Evolutionary conservation across 2,329 filamentous ascomycete species (phyloP).

Genomic region (Penicillium concentricum): DNA sequence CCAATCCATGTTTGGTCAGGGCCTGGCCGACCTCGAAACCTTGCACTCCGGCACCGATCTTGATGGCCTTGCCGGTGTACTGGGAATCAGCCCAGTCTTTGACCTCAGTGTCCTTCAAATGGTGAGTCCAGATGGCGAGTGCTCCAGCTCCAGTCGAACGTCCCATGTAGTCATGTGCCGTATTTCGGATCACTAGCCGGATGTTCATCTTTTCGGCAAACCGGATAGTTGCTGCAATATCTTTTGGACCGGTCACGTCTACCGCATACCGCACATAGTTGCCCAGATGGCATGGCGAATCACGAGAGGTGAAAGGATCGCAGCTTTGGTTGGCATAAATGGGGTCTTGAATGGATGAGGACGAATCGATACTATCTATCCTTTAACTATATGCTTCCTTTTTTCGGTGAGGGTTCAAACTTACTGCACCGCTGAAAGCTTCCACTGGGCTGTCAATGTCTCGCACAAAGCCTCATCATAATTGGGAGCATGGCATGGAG

Average conservation of each 20-base stretch:
- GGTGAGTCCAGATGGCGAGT: background rate
- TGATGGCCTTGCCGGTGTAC: background rate
- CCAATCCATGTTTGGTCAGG: too few relatives aligned
- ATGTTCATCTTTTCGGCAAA: background rate
- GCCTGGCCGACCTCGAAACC: background rate
- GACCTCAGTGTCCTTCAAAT: background rate
- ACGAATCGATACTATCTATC: background rate
- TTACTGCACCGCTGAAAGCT: background rate
- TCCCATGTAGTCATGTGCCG: background rate
- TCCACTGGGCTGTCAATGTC: background rate
- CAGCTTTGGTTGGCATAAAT: background rate
- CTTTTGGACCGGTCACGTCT: background rate
- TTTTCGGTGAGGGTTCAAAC: background rate
- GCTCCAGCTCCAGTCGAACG: background rate
- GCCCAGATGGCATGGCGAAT: background rate
- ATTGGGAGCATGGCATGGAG: background rate
- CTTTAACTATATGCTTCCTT: too few relatives aligned
- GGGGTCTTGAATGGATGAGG: background rate
- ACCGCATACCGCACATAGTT: background rate
- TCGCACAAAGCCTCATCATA: background rate
- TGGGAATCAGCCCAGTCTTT: background rate
- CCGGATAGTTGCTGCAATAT: background rate
- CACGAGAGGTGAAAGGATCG: background rate
- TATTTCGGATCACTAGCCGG: background rate
- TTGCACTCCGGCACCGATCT: background rate